Base-by-base conservation (phyloP, 495 filamentous ascomycete genomes). In the Darksidea phi region DNA sequence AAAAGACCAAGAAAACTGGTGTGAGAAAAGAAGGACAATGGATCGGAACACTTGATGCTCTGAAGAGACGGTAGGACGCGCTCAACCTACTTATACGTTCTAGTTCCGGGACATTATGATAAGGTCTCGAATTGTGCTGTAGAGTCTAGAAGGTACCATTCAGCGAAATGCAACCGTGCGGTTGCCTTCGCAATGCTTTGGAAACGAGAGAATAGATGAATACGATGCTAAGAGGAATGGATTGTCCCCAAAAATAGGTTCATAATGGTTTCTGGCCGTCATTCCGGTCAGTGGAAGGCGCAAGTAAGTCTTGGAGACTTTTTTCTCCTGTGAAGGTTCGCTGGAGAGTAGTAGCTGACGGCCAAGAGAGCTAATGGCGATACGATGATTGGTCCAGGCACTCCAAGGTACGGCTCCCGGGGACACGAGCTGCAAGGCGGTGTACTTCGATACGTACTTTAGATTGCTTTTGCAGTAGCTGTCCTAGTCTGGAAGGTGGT, bases 381-480 rank as follows among this genome's bases (percentile, higher is more conserved):
- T 15, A 0, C n/a, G 0, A 1, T 52, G 60, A 63, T 63, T 63
- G 60, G 60, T 42, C 32, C 23, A 34, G 20, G 50, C 32, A 28
- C 6, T 18, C 6, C 17, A 20, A 11, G 42, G 34, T 7, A 38
- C 17, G 34, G 13, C 18, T 21, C 26, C 15, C 5, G 7, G 20
- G 26, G 41, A 62, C 55, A 61, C 49, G 59, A 51, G 8, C 59
- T 62, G 59, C 52, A 36, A 45, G 54, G 12, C 45, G n/a, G 17
- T 3, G 54, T 54, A 36, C 34, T 46, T 21, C 54, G 51, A 56
- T 63, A 57, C 53, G 54, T 28, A 24, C 5, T 7, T 20, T 58
- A 63, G 57, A 63, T 63, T 63, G 54, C 48, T 52, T 53, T 20
- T 54, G 47, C 53, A 63, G 34, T 20, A n/a, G 37, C 21, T 26